Base-by-base conservation (phyloP, 1,284 basidiomycete genomes). In the Puccinia hordei region DNA sequence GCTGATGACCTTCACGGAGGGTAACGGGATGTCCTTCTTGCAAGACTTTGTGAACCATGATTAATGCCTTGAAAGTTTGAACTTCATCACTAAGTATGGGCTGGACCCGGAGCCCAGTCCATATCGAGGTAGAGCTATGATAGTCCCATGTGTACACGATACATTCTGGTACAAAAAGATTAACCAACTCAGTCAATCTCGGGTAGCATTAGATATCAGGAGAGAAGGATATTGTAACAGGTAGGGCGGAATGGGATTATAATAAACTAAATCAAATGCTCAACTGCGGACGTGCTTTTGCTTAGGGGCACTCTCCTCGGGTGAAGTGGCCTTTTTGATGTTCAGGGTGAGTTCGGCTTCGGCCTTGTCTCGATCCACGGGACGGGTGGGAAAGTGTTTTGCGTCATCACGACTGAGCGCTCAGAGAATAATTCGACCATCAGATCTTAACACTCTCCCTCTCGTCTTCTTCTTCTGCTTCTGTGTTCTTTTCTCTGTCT, bases 81-180 rank as follows among this genome's bases (percentile, higher is more conserved):
- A 97, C 90, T 87, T 98, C 95, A 86, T 98, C 95, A 3, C 94
- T 90, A 33, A 98, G 87, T 83, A 98, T 96, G 51, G 95, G 95
- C 84, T 96, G 94, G 4, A 97, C 95, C 65, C 95, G 89, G 19
- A 98, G 88, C 35, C 93, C 94, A 83, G 93, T 94, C 95, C 95
- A 98, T 85, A 98, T 95, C 9, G 94, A 95, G 83, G 93, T 91
- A 53, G 94, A 96, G n/a, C 93, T 92, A 85, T 96, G 94, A 85
- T 97, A 97, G 86, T 98, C 95, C 95, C 95, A 97, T 19, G 95
- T 97, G 86, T 95, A 98, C 46, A 98, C 93, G 85, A 98, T 96
- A 84, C 92, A 94, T 88, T 96, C 95, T 97, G 85, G 35, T 2
- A 63, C 13, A 30, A 24, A n/a, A 65, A 51, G 19, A 30, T 1